Conservation (phyloP, 192 early-diverging fungal species). For the Paraglomus brasilianum region DNA sequence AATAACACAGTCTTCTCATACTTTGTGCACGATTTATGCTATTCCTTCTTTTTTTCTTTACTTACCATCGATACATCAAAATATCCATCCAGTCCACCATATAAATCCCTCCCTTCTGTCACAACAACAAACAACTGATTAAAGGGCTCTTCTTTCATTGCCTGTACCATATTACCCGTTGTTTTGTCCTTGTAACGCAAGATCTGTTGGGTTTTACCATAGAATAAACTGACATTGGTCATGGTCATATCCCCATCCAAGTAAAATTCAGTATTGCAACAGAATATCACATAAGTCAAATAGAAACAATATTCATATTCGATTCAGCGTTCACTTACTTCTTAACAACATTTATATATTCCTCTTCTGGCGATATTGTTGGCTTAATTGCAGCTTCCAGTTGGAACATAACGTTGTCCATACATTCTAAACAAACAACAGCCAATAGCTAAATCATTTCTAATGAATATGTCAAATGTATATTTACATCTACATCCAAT, state of each 20-base stretch:
- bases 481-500: too few species aligned
- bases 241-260: background rate
- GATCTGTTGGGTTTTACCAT: constrained; percentile 48
- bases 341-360: constrained; percentile 1
- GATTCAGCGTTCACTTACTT: too few species aligned
- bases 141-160: constrained; percentile 48
- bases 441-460: background rate
- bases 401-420: constrained; percentile 64
- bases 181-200: constrained; percentile 37
- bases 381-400: constrained; percentile 61
- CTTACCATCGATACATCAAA: constrained; percentile 46
- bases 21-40: too few species aligned
- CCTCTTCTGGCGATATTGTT: constrained; percentile 11
- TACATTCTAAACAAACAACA: constrained; percentile 56
- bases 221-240: constrained; percentile 43
- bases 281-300: background rate
- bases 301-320: background rate
- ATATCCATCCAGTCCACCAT: constrained; percentile 60
- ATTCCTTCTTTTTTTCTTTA: too few species aligned
- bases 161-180: constrained; percentile 36
- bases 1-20: too few species aligned
- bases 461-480: too few species aligned
- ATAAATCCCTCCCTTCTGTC: constrained; percentile 44
- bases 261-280: background rate
- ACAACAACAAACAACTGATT: constrained; percentile 46